phyloP scores from a whole-genome alignment of 1,284 basidiomycete genomes.

The Hypsizygus ulmarius region DNA sequence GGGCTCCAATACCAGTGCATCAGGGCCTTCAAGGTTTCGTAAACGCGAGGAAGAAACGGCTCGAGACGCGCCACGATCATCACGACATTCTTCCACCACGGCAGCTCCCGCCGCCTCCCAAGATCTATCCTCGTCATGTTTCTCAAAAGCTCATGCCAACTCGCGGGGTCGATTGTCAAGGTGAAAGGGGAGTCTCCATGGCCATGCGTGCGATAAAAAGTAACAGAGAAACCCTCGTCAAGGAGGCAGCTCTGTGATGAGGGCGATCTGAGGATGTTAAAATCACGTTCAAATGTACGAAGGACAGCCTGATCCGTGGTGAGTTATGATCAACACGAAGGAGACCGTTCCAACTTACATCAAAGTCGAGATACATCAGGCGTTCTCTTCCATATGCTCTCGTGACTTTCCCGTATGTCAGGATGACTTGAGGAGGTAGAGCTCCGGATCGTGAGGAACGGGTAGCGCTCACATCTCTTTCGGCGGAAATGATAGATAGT shows the following conservation, averaged over 20 bases:
- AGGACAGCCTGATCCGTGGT: conserved; percentile 5
- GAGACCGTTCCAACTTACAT: neutral
- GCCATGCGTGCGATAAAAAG: conserved; percentile 9
- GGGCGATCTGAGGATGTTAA: conserved; percentile 1
- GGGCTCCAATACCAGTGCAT: no score
- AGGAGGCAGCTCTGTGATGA: neutral
- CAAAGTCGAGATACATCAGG: conserved; percentile 3
- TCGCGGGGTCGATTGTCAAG: conserved; percentile 10
- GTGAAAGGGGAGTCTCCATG: neutral
- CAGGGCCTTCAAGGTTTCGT: no score
- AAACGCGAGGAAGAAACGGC: no score
- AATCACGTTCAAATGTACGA: conserved; percentile 5
- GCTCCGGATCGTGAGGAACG: neutral
- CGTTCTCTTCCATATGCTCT: conserved; percentile 10
- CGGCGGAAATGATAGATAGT: conserved; percentile 2
- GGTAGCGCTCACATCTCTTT: neutral
- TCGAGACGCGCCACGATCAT: no score
- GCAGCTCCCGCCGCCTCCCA: neutral
- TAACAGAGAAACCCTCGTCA: neutral
- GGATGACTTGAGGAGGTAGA: conserved; percentile 7
- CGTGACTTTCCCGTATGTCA: conserved; percentile 3
- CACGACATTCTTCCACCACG: no score
- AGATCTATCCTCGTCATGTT: conserved; percentile 10
- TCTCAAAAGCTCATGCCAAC: conserved; percentile 9
- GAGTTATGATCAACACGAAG: neutral